Conservation (phyloP, 1,284 basidiomycete species). For the Papiliotrema laurentii region DNA sequence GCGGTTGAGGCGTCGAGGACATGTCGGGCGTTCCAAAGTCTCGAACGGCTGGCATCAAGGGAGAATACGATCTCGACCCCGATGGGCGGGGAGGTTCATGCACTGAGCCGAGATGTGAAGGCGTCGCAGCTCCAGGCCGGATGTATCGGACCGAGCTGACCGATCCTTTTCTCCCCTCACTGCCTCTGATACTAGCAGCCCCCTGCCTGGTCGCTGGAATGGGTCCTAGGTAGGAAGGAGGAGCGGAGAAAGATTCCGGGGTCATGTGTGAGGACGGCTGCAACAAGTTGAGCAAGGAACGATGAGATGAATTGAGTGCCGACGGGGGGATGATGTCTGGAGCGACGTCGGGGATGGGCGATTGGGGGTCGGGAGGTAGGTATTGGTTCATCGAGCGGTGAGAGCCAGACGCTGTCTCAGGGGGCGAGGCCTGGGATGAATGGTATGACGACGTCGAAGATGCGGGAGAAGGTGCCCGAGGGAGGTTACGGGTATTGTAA, state of each 20-base stretch:
- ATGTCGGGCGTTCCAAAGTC: constrained; percentile 30
- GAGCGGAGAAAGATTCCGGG: background rate
- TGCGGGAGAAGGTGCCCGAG: constrained; percentile 26
- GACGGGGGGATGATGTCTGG: constrained; percentile 40
- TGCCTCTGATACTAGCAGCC: constrained; percentile 19
- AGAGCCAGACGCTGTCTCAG: constrained; percentile 13
- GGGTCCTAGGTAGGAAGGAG: background rate
- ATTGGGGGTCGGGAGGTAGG: constrained; percentile 36
- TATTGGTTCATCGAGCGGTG: constrained; percentile 7
- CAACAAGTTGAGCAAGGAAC: constrained; percentile 31
- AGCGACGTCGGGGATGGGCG: constrained; percentile 42
- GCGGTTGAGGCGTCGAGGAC: constrained; percentile 15
- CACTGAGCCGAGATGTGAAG: constrained; percentile 7
- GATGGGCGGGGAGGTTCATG: background rate
- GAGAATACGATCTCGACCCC: constrained; percentile 1
- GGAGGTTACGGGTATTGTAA: constrained; percentile 49
- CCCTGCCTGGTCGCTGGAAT: background rate
- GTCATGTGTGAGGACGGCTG: constrained; percentile 4
- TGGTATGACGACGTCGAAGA: constrained; percentile 43
- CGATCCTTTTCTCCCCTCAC: constrained; percentile 18
- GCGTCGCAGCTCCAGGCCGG: background rate
- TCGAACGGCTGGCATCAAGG: constrained; percentile 9
- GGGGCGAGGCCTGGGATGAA: constrained; percentile 37
- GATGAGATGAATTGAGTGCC: constrained; percentile 33
- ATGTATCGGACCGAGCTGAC: constrained; percentile 23